Evolutionary conservation across 2,329 filamentous ascomycete species (phyloP), one percentile per base, ranked within the genome.

Genomic region (Paecilomyces variotii): DNA sequence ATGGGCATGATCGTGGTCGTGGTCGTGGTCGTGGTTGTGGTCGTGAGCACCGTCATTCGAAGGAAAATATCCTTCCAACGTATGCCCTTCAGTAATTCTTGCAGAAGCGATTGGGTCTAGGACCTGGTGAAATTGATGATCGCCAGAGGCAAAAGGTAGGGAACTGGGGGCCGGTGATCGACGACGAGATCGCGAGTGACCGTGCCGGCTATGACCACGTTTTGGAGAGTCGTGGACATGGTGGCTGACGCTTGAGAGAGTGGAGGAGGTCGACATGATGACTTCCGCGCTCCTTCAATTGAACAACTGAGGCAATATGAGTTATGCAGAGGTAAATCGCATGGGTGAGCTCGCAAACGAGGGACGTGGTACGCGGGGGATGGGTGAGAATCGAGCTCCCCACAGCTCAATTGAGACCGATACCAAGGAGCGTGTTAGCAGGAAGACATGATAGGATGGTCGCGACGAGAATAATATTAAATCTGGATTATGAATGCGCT

Each of bases 191-290:
- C 73, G 70, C 58, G 67, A 68, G 59, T 76, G 73, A 34, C 72
- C 72, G 45, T 63, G 72, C 50, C 64, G 65, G 49, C 62, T 62
- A 55, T 71, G 65, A 53, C 68, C 64, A 58, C 73, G 64, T 57
- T 60, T 63, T 59, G 64, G 65, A 59, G 62, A 60, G 51, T 57
- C 57, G 24, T 63, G 60, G 54, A 67, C 62, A 56, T 67, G 62
- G 54, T 65, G 63, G 58, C 73, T 67, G 67, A 67, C 66, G 53
- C 58, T 66, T 60, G 68, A 67, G 58, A 66, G 63, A 60, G 67
- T 64, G 54, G 65, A 61, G 61, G 68, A 70, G 60, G 67, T 69
- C 58, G 72, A 72, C 72, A 75, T 75, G 57, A 56, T 72, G 4
- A 7, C 12, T 53, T 24, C 35, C n/a, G 59, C 57, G 56, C 45